Evolutionary conservation across 495 filamentous ascomycete genomes (phyloP).

Genomic region (Xylaria nigripes): DNA sequence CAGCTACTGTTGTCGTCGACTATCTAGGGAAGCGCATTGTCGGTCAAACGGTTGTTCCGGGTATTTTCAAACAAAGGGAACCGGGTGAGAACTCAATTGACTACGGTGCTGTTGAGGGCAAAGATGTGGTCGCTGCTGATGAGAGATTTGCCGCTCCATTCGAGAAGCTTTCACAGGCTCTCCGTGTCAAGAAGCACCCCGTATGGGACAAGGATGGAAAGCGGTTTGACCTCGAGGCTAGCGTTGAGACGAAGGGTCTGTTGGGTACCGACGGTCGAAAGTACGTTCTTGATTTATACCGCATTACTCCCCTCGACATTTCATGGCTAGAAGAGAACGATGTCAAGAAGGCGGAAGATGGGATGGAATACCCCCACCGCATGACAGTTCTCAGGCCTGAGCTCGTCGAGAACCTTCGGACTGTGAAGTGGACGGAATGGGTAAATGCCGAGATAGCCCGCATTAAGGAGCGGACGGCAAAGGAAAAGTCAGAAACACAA

Average conservation of each 20-base stretch:
- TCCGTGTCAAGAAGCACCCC: constrained; percentile 85
- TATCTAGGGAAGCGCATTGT: constrained; percentile 96
- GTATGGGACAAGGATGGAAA: constrained; percentile 97
- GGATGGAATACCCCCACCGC: constrained; percentile 73
- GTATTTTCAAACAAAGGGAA: constrained; percentile 98
- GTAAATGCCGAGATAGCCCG: constrained; percentile 62
- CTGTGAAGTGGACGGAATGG: constrained; percentile 78
- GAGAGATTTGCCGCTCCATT: constrained; percentile 78
- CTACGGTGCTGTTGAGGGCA: constrained; percentile 96
- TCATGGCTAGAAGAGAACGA: constrained; percentile 71
- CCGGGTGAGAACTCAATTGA: constrained; percentile 97
- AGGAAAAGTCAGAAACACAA: constrained; percentile 22
- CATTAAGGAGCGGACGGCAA: constrained; percentile 36
- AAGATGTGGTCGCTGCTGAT: constrained; percentile 86
- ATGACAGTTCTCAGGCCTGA: constrained; percentile 91
- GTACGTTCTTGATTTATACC: constrained; percentile 94
- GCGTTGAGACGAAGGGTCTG: constrained; percentile 96
- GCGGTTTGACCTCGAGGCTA: constrained; percentile 85
- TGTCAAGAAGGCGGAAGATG: constrained; percentile 34
- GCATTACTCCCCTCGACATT: constrained; percentile 87
- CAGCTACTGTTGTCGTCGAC: constrained; percentile 93
- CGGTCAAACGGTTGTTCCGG: constrained; percentile 95
- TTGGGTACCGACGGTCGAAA: constrained; percentile 95
- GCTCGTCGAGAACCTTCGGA: constrained; percentile 75
- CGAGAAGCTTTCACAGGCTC: constrained; percentile 76